Evolutionary conservation across 805 yeast species (phyloP).

Genomic region (Saccharomycopsis babjevae): DNA sequence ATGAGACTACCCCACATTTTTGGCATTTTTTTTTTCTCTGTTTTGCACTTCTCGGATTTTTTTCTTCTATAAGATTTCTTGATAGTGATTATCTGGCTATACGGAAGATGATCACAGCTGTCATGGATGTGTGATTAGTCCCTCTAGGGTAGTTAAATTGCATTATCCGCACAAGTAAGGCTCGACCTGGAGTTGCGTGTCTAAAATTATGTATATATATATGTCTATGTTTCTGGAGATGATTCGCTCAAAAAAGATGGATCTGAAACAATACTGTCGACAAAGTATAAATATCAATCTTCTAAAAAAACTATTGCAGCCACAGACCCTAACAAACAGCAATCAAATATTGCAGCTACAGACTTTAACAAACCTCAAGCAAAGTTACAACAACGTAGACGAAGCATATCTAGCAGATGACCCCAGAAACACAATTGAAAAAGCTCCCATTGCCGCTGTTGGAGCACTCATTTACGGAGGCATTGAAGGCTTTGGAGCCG

Average conservation of each 20-base stretch:
- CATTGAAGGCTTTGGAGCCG: conserved; percentile 50
- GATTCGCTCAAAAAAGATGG: too few relatives aligned
- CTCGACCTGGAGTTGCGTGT: too few relatives aligned
- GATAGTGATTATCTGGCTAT: not conserved
- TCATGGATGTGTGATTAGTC: not conserved
- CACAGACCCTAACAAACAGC: too few relatives aligned
- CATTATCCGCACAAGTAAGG: too few relatives aligned
- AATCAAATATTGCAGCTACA: too few relatives aligned
- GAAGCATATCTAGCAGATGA: not conserved
- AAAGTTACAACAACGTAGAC: not conserved
- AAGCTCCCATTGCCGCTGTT: conserved; percentile 54
- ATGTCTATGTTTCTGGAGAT: too few relatives aligned
- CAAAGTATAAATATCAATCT: too few relatives aligned
- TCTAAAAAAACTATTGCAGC: too few relatives aligned
- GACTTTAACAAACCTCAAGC: too few relatives aligned
- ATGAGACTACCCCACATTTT: not conserved
- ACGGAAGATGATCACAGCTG: not conserved
- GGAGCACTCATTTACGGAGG: conserved; percentile 38
- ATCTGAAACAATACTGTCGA: too few relatives aligned
- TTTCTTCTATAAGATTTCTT: too few relatives aligned
- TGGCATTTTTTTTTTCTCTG: not conserved
- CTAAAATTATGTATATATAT: too few relatives aligned
- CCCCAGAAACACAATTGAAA: not conserved
- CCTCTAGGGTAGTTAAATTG: not conserved
- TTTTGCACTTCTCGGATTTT: not conserved